Evolutionary conservation across 2,329 filamentous ascomycete genomes (phyloP), one percentile per base, ranked within the genome.

Genomic region (Ilyonectria destructans): DNA sequence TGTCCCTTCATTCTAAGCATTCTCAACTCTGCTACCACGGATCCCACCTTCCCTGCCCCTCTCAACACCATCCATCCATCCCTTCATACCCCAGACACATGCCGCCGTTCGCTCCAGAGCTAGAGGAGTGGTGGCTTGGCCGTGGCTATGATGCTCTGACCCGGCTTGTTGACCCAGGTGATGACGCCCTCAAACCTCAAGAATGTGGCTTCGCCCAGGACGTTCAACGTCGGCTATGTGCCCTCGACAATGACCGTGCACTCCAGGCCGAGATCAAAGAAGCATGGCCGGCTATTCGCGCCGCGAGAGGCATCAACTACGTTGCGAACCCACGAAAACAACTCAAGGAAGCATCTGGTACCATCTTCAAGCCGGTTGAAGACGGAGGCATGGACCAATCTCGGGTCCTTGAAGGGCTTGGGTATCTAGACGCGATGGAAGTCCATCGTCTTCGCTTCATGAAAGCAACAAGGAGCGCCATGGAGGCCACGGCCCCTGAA

Each of bases 41-140:
- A 8, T 33, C 23, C 49, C 29, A 19, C 31, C 17, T 52, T n/a
- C 13, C 13, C 21, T 29, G 23, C 10, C 31, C 17, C 33, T n/a
- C 13, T 19, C 21, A 43, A 33, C 17, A 7, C 9, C 23, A 26
- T 13, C 3, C 15, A 15, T 33, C 23, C 6, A n/a, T 6, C 4
- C 10, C n/a, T 26, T 17, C 10, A 8, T 5, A 6, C 17, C 7
- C 15, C 31, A 12, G 15, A n/a, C 56, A 29, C 15, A 82, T 82
- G 81, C 75, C 77, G 29, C 73, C 74, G 4, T 74, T 72, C 57
- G 69, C 78, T 6, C 67, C 77, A 17, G 77, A 81, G 52, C 72
- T 82, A 17, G 76, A 81, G 65, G 61, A 72, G 33, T 82, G 80
- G 77, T 82, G 81, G 81, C 74, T 80, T 35, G 69, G 62, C 6